phyloP scores from a whole-genome alignment of 495 filamentous ascomycete genomes.

The Penicillium egyptiacum region DNA sequence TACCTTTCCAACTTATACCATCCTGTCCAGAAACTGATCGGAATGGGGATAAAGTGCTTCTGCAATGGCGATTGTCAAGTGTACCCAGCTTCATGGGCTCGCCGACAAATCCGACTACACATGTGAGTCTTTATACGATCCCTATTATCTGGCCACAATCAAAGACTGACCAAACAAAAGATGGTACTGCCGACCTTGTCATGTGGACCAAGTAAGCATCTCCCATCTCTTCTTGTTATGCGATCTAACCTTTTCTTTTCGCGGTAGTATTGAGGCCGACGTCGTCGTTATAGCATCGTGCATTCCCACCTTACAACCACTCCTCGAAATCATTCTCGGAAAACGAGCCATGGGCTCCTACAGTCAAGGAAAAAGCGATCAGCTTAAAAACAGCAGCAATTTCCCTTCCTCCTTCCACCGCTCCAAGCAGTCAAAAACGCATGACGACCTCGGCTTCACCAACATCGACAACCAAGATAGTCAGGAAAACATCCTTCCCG shows the following conservation, averaged over 20 bases:
- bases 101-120: constrained; percentile 38
- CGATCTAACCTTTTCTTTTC: background rate
- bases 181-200: constrained; percentile 35
- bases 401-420: constrained; percentile 17
- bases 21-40: background rate
- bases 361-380: constrained; percentile 25
- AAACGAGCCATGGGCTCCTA: constrained; percentile 31
- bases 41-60: constrained; percentile 26
- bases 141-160: background rate
- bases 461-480: constrained; percentile 33
- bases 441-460: constrained; percentile 23
- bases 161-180: constrained; percentile 18
- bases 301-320: constrained; percentile 44
- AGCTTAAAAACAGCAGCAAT: constrained; percentile 20
- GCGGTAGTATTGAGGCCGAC: constrained; percentile 40
- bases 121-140: constrained; percentile 24
- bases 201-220: constrained; percentile 39
- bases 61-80: constrained; percentile 39
- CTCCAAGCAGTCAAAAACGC: constrained; percentile 17
- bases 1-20: background rate
- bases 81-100: constrained; percentile 36
- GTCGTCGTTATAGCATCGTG: constrained; percentile 44
- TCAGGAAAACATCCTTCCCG: constrained; percentile 33
- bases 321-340: constrained; percentile 40
- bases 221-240: background rate